phyloP scores from a whole-genome alignment of 805 yeast genomes.

The Jamesozyma spencerorum region DNA sequence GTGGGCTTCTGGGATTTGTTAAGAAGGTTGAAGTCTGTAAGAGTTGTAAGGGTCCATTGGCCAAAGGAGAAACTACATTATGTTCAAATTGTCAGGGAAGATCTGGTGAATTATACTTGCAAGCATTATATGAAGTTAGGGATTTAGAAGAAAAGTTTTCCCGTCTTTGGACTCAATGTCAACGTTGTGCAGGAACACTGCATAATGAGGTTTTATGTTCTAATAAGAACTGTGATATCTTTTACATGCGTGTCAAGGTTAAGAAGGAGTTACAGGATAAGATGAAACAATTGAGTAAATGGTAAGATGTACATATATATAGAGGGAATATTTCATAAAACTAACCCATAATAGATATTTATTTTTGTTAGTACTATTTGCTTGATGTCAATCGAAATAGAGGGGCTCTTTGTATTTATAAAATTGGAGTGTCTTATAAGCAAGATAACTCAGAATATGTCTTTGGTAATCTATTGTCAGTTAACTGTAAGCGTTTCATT shows the following conservation, averaged over 20 bases:
- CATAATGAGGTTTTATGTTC: constrained; percentile 95
- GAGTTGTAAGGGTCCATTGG: constrained; percentile 75
- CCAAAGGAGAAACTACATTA: constrained; percentile 57
- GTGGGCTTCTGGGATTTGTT: constrained; percentile 88
- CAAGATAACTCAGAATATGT: constrained; percentile 33
- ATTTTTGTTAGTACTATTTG: too few relatives aligned
- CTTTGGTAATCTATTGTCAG: constrained; percentile 26
- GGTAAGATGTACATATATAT: constrained; percentile 19
- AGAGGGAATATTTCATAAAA: not conserved
- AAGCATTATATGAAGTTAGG: constrained; percentile 70
- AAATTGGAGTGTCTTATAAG: constrained; percentile 4
- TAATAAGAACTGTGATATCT: constrained; percentile 93
- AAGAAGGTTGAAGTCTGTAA: constrained; percentile 82
- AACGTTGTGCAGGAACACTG: constrained; percentile 89
- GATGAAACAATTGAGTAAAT: constrained; percentile 32
- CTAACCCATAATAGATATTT: too few relatives aligned
- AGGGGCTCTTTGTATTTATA: not conserved
- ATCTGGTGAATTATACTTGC: constrained; percentile 74
- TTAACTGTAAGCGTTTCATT: constrained; percentile 24
- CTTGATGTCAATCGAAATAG: too few relatives aligned
- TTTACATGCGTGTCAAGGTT: constrained; percentile 76
- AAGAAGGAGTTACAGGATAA: constrained; percentile 36
- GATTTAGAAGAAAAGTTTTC: constrained; percentile 75
- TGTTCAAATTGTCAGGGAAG: constrained; percentile 69
- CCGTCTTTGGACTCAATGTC: constrained; percentile 95